Percentiles rank a stretch among this genome's conserved stretches.
Evolutionary conservation across 805 yeast species (phyloP).

Genomic region (Diddensiella santjacobensis): DNA sequence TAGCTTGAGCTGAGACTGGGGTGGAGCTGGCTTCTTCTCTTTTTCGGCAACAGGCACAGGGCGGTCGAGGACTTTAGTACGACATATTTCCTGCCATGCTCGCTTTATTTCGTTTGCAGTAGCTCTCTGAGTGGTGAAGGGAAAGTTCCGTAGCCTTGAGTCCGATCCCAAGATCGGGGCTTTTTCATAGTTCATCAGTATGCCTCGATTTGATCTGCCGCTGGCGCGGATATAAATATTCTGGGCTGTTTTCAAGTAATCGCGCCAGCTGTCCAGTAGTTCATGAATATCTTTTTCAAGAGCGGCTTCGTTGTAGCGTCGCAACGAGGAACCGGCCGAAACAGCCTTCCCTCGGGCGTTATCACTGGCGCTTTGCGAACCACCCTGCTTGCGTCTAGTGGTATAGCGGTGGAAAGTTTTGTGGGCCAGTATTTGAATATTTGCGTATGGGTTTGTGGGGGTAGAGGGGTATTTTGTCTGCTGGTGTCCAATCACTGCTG

Average conservation of each 20-base stretch:
- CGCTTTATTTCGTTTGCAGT: slow-evolving; percentile 73
- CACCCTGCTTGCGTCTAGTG: slow-evolving; percentile 96
- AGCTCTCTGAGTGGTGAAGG: slow-evolving; percentile 88
- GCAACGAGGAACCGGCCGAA: slow-evolving; percentile 87
- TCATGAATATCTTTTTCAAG: slow-evolving; percentile 73
- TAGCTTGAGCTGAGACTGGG: slow-evolving; percentile 33
- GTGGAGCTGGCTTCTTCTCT: slow-evolving; percentile 27
- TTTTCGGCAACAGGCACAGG: slow-evolving; percentile 16
- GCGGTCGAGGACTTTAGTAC: slow-evolving; percentile 47
- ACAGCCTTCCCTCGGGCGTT: slow-evolving; percentile 92
- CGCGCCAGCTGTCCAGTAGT: slow-evolving; percentile 62
- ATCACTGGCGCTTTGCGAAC: slow-evolving; percentile 90
- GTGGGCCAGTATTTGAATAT: slow-evolving; percentile 50
- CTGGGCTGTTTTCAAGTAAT: slow-evolving; percentile 52
- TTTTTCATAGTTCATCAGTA: slow-evolving; percentile 59
- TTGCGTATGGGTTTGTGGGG: slow-evolving; percentile 53
- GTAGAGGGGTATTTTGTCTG: slow-evolving; percentile 45
- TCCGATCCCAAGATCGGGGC: slow-evolving; percentile 57
- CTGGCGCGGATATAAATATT: slow-evolving; percentile 77
- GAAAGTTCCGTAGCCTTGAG: slow-evolving; percentile 62
- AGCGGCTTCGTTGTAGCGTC: slow-evolving; percentile 87
- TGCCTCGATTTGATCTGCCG: slow-evolving; percentile 62
- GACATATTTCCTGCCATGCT: slow-evolving; percentile 78
- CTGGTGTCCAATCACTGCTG: slow-evolving; percentile 79
- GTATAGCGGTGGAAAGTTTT: slow-evolving; percentile 94